Percentiles rank a stretch among this genome's conserved stretches.
Conservation (phyloP, 139 green algal species). For the Tetradesmus lagerheimii region DNA sequence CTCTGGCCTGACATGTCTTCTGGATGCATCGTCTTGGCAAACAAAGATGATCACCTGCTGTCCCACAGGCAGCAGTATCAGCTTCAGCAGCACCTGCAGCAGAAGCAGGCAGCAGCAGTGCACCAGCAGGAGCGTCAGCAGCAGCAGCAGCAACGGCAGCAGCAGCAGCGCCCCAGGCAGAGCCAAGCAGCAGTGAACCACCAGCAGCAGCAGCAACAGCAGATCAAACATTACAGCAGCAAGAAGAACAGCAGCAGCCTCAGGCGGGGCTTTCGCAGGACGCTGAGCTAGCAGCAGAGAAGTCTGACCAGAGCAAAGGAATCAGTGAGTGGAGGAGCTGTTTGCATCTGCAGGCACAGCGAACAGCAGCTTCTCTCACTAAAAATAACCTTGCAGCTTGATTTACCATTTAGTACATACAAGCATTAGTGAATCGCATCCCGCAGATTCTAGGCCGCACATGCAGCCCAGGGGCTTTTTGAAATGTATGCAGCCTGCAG, state of each 20-base stretch:
- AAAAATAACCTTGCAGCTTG: too few relatives aligned
- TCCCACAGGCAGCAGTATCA: not conserved
- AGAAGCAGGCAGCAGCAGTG: conserved; percentile 5
- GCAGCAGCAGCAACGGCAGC: not conserved
- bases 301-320: conserved; percentile 52
- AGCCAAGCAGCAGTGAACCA: not conserved
- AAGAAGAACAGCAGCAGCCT: not conserved
- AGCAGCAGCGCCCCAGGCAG: not conserved
- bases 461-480: not conserved
- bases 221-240: not conserved
- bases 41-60: not conserved
- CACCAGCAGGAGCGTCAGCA: not conserved
- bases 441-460: too few relatives aligned
- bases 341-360: too few relatives aligned
- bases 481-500: not conserved
- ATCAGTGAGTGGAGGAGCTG: conserved; percentile 55
- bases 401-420: too few relatives aligned
- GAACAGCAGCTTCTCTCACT: too few relatives aligned
- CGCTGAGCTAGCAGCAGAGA: conserved; percentile 9
- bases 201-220: not conserved
- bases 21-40: not conserved
- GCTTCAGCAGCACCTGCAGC: conserved; percentile 18
- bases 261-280: not conserved
- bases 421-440: too few relatives aligned
- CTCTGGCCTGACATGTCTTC: not conserved